Conservation (phyloP, 148 eudicot species). For the Diospyros kaki region DNA sequence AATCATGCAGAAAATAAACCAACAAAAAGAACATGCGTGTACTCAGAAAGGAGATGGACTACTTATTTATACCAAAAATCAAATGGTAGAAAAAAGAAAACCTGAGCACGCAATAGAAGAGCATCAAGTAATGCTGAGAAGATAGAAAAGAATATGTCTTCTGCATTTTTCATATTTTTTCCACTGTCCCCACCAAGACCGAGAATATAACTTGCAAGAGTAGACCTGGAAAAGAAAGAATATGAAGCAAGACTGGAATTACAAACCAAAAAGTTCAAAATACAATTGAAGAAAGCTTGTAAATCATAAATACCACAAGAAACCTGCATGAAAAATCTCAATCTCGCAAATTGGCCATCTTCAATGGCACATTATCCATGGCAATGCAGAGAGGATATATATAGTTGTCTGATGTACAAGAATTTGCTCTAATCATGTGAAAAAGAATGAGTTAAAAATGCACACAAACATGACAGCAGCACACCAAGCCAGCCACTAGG, state of each 20-base stretch:
- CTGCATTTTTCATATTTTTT: constrained; percentile 41
- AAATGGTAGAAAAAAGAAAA: constrained; percentile 19
- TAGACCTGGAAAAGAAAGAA: constrained; percentile 51
- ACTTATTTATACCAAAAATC: background rate
- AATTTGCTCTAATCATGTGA: background rate
- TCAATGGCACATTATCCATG: background rate
- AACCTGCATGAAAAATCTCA: constrained; percentile 4
- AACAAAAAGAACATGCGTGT: background rate
- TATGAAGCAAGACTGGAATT: background rate
- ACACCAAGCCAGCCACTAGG: background rate
- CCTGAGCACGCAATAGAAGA: constrained; percentile 83
- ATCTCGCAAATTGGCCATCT: constrained; percentile 8
- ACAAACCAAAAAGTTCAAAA: background rate
- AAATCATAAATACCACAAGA: background rate
- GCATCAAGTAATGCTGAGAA: constrained; percentile 86
- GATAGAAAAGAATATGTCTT: constrained; percentile 52
- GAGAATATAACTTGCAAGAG: constrained; percentile 71
- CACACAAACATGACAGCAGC: background rate
- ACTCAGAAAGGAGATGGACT: background rate
- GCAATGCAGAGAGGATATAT: background rate
- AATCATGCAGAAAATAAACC: constrained; percentile 10
- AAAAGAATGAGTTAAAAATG: constrained; percentile 2
- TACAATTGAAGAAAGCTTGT: background rate
- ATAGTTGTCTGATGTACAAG: background rate
- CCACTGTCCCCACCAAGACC: constrained; percentile 44